Evolutionary conservation across 2,329 filamentous ascomycete genomes (phyloP).

Genomic region (Macrophomina tecta): DNA sequence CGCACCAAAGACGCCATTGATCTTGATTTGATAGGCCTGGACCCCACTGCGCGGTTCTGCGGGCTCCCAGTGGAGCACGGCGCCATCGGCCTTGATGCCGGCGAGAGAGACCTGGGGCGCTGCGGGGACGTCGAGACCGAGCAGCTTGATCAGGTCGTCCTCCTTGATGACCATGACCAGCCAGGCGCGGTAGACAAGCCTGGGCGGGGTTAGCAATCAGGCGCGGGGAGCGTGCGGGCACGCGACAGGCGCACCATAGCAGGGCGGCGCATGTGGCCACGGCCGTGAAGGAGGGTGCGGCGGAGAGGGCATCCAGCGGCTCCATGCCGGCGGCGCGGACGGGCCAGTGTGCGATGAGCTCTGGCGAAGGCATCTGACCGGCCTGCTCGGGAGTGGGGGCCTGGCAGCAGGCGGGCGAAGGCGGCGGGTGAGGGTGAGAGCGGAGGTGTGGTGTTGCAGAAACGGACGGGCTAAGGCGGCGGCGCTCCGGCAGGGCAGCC

Average conservation of each 20-base stretch:
- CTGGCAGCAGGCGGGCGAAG: background rate
- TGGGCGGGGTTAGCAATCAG: slow-evolving; percentile 42
- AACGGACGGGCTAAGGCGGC: background rate
- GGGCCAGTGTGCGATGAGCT: slow-evolving; percentile 26
- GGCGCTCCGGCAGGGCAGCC: slow-evolving; percentile 1
- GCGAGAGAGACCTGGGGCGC: slow-evolving; percentile 88
- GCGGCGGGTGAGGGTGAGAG: background rate
- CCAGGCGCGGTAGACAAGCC: slow-evolving; percentile 84
- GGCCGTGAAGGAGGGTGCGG: slow-evolving; percentile 28
- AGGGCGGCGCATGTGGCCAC: slow-evolving; percentile 25
- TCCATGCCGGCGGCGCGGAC: slow-evolving; percentile 27
- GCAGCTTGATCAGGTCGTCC: slow-evolving; percentile 84
- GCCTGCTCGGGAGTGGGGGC: slow-evolving; percentile 3
- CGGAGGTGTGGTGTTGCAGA: slow-evolving; percentile 13
- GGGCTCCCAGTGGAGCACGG: slow-evolving; percentile 89
- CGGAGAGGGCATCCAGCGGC: slow-evolving; percentile 27
- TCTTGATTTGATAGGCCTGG: slow-evolving; percentile 86
- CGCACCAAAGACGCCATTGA: slow-evolving; percentile 87
- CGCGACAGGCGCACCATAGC: slow-evolving; percentile 25
- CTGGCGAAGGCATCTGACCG: slow-evolving; percentile 27
- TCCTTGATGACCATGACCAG: slow-evolving; percentile 91
- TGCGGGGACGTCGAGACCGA: slow-evolving; percentile 92
- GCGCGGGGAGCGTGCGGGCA: background rate
- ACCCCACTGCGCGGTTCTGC: slow-evolving; percentile 71
- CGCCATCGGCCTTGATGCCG: slow-evolving; percentile 84